phyloP scores from a whole-genome alignment of 495 filamentous ascomycete species.

The Neurospora africana region DNA sequence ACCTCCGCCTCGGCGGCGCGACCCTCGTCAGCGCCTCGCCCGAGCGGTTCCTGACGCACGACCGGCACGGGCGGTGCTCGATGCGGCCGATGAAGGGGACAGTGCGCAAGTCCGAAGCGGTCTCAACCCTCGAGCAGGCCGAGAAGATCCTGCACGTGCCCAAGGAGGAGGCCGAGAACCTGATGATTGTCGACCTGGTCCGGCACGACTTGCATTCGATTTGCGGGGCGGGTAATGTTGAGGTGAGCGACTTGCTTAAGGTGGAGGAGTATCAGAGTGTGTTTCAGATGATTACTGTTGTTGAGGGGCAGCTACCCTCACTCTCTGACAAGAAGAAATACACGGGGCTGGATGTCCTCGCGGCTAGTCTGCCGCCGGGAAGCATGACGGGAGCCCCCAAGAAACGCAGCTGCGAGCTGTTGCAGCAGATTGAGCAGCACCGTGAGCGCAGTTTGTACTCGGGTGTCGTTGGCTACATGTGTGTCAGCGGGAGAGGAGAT shows the following conservation, averaged over 20 bases:
- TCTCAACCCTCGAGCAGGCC: slow-evolving; percentile 53
- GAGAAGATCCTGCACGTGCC: slow-evolving; percentile 57
- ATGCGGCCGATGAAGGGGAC: slow-evolving; percentile 94
- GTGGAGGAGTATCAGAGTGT: slow-evolving; percentile 87
- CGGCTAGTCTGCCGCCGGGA: slow-evolving; percentile 71
- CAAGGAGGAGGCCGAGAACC: slow-evolving; percentile 90
- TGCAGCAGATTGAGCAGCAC: slow-evolving; percentile 55
- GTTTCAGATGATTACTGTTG: slow-evolving; percentile 80
- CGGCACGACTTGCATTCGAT: slow-evolving; percentile 83
- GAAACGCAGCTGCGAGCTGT: slow-evolving; percentile 74
- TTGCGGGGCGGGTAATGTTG: slow-evolving; percentile 58
- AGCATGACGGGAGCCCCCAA: slow-evolving; percentile 96
- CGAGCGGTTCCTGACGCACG: slow-evolving; percentile 79
- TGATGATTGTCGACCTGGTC: slow-evolving; percentile 96
- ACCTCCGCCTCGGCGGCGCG: slow-evolving; percentile 54
- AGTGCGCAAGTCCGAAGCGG: slow-evolving; percentile 55
- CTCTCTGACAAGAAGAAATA: slow-evolving; percentile 12
- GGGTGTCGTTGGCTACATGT: slow-evolving; percentile 81
- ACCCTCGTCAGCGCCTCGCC: slow-evolving; percentile 80
- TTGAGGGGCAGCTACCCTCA: slow-evolving; percentile 55
- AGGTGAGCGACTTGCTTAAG: slow-evolving; percentile 55
- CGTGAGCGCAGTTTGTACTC: slow-evolving; percentile 70
- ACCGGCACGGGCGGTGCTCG: slow-evolving; percentile 43
- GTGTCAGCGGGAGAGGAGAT: slow-evolving; percentile 73
- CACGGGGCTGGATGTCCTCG: slow-evolving; percentile 65